A percentile compares a stretch with the other conserved stretches of the same genome.
These are phyloP conservation scores for Cercospora nicotianae DNA, from an alignment of 2,329 filamentous ascomycete genomes.

Conservation along the genomic window DNA sequence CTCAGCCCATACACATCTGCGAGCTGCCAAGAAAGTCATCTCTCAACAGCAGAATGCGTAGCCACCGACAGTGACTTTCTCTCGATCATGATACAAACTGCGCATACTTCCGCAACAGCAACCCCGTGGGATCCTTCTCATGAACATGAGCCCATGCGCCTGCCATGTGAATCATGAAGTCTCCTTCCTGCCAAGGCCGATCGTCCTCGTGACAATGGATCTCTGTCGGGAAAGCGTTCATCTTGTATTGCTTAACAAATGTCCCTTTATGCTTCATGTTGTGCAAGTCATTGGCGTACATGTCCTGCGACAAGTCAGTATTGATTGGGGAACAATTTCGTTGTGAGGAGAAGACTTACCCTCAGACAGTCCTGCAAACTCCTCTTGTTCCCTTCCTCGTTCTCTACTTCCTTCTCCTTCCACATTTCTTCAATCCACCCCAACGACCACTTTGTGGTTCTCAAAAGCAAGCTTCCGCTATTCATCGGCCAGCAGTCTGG, in stretches of 20 bases:
- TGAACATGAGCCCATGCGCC: slow-evolving; percentile 43
- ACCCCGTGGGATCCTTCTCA: slow-evolving; percentile 39
- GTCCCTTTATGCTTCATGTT: slow-evolving; percentile 12
- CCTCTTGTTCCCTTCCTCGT: slow-evolving; percentile 39
- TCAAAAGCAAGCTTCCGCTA: slow-evolving; percentile 42
- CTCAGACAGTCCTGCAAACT: slow-evolving; percentile 5
- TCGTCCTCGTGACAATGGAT: slow-evolving; percentile 14
- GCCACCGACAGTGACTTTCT: too few species aligned
- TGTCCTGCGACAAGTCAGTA: slow-evolving; percentile 31
- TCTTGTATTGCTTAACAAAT: slow-evolving; percentile 40
- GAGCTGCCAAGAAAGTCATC: neutral
- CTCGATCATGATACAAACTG: too few species aligned
- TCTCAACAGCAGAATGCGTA: too few species aligned
- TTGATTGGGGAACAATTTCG: slow-evolving; percentile 4
- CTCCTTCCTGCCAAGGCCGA: slow-evolving; percentile 9
- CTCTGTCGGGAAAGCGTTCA: slow-evolving; percentile 41
- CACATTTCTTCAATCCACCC: slow-evolving; percentile 38
- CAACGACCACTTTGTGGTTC: slow-evolving; percentile 38
- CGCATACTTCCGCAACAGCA: slow-evolving; percentile 42
- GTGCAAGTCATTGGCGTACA: slow-evolving; percentile 27
- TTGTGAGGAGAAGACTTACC: neutral
- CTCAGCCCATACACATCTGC: neutral
- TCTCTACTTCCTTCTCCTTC: slow-evolving; percentile 26
- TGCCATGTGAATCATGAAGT: slow-evolving; percentile 42
- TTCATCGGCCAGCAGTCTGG: slow-evolving; percentile 44